phyloP scores from a whole-genome alignment of 495 filamentous ascomycete species.

The Aspergillus baeticus region DNA sequence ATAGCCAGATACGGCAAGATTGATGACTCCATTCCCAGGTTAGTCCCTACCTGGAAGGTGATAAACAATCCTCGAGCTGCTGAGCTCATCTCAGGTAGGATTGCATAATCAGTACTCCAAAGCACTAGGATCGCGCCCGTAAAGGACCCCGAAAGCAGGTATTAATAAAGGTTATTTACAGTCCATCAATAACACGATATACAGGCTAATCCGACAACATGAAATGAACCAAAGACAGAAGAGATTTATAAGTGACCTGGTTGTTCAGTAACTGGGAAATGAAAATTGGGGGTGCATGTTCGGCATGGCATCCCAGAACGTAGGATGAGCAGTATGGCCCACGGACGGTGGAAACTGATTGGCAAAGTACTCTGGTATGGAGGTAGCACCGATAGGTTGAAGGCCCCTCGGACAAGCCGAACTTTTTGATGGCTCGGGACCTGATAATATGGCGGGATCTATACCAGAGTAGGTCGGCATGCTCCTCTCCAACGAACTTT shows the following conservation, averaged over 20 bases:
- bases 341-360: slow-evolving; percentile 14
- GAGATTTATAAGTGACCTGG: too few species aligned
- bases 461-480: slow-evolving; percentile 18
- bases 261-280: slow-evolving; percentile 15
- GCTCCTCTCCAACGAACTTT: slow-evolving; percentile 21
- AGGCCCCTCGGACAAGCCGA: slow-evolving; percentile 3
- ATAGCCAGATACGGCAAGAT: too few species aligned
- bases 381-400: slow-evolving; percentile 6
- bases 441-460: slow-evolving; percentile 14
- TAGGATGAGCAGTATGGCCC: slow-evolving; percentile 9
- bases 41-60: too few species aligned
- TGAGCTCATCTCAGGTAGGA: too few species aligned
- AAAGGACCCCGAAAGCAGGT: too few species aligned
- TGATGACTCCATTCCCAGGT: too few species aligned
- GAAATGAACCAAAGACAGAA: background rate
- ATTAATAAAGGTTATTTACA: too few species aligned
- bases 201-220: background rate
- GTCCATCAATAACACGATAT: background rate
- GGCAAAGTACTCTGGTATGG: slow-evolving; percentile 18
- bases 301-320: slow-evolving; percentile 16
- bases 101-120: too few species aligned
- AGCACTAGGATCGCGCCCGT: too few species aligned
- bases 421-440: slow-evolving; percentile 5
- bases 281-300: slow-evolving; percentile 10
- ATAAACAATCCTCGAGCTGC: too few species aligned